A percentile compares a stretch with the other conserved stretches of the same genome.
Evolutionary conservation across 257 asterid genomes (phyloP).

Genomic region (Cruciata laevipes): DNA sequence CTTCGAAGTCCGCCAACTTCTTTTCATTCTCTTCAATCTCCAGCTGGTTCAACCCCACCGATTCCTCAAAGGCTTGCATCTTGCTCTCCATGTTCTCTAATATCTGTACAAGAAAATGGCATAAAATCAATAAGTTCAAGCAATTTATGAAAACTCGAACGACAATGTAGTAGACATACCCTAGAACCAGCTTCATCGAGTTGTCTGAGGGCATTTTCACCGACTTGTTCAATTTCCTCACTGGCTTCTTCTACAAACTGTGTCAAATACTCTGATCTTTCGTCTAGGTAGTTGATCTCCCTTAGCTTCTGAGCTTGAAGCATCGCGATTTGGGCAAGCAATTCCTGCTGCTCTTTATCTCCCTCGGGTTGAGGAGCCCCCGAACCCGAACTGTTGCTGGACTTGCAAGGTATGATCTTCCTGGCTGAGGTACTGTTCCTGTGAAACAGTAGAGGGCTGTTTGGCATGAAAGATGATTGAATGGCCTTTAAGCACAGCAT

Average conservation of each 20-base stretch:
- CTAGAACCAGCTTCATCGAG: slow-evolving; percentile 78
- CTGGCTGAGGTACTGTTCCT: slow-evolving; percentile 29
- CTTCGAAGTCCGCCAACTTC: slow-evolving; percentile 53
- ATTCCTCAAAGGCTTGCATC: slow-evolving; percentile 92
- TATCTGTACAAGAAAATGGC: slow-evolving; percentile 53
- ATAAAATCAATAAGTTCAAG: background rate
- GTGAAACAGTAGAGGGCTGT: slow-evolving; percentile 25
- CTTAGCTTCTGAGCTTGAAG: slow-evolving; percentile 82
- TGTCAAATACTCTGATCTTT: slow-evolving; percentile 60
- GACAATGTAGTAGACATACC: slow-evolving; percentile 32
- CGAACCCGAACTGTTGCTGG: slow-evolving; percentile 34
- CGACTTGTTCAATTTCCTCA: slow-evolving; percentile 73
- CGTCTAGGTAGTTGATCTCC: slow-evolving; percentile 75
- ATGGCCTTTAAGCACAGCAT: slow-evolving; percentile 65
- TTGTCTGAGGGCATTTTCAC: slow-evolving; percentile 77
- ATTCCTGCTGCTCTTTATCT: slow-evolving; percentile 61
- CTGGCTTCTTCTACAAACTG: slow-evolving; percentile 91
- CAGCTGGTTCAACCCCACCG: slow-evolving; percentile 51
- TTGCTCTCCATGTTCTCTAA: slow-evolving; percentile 67
- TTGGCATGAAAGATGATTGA: slow-evolving; percentile 45
- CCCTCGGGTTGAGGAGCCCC: slow-evolving; percentile 44
- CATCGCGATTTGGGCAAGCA: slow-evolving; percentile 78
- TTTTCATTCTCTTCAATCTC: slow-evolving; percentile 67
- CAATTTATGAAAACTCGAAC: background rate
- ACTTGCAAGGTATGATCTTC: slow-evolving; percentile 37